Conservation (phyloP, 768 basidiomycete species). For the Cytidiella melzeri region DNA sequence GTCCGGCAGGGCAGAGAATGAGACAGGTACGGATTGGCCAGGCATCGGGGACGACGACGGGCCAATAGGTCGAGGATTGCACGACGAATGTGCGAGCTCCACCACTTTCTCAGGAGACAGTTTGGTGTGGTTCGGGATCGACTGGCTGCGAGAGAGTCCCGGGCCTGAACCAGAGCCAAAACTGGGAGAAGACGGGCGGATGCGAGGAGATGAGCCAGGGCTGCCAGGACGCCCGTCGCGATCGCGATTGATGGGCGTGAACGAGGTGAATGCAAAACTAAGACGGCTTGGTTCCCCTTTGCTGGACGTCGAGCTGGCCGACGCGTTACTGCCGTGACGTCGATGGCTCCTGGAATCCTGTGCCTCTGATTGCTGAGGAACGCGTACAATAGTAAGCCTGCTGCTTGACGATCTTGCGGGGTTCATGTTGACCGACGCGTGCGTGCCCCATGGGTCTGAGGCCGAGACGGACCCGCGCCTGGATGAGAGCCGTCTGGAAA, state of each 20-base stretch:
- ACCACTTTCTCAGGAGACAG: slow-evolving; percentile 70
- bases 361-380: slow-evolving; percentile 32
- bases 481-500: slow-evolving; percentile 36
- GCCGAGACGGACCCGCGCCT: slow-evolving; percentile 68
- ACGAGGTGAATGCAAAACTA: slow-evolving; percentile 65
- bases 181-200: slow-evolving; percentile 36
- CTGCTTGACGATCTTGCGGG: slow-evolving; percentile 51
- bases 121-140: slow-evolving; percentile 34
- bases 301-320: slow-evolving; percentile 23
- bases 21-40: slow-evolving; percentile 36
- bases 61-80: slow-evolving; percentile 33
- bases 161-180: slow-evolving; percentile 2
- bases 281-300: slow-evolving; percentile 32
- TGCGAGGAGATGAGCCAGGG: slow-evolving; percentile 30
- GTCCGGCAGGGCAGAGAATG: slow-evolving; percentile 70
- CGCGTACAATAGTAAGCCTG: slow-evolving; percentile 71
- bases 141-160: slow-evolving; percentile 32
- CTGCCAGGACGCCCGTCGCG: slow-evolving; percentile 24
- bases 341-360: slow-evolving; percentile 28
- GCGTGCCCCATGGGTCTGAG: slow-evolving; percentile 58
- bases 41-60: slow-evolving; percentile 7
- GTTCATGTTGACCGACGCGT: slow-evolving; percentile 46
- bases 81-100: slow-evolving; percentile 62
- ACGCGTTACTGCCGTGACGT: slow-evolving; percentile 27
- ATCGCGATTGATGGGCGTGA: slow-evolving; percentile 31